phyloP scores from a whole-genome alignment of 1,284 basidiomycete species.

The Ganoderma lingzhi region DNA sequence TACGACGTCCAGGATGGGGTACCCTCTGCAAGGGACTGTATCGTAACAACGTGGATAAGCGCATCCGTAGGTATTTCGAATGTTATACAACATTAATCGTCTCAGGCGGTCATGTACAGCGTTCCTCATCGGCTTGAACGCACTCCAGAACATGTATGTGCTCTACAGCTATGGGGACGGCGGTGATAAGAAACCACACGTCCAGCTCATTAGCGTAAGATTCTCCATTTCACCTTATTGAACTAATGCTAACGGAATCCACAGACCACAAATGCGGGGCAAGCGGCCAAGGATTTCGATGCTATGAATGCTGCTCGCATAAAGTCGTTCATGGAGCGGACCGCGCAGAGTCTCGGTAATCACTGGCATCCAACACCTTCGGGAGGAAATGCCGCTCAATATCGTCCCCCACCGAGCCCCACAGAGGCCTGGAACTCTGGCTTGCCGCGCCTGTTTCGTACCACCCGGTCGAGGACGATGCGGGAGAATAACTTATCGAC shows the following conservation, averaged over 20 bases:
- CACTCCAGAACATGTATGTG: slow-evolving; percentile 14
- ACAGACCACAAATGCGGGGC: not conserved
- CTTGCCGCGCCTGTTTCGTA: not conserved
- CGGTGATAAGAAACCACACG: not conserved
- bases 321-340: not conserved
- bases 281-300: not conserved
- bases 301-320: not conserved
- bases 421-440: not conserved
- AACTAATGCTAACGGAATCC: not conserved
- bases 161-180: slow-evolving; percentile 12
- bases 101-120: not conserved
- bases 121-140: slow-evolving; percentile 22
- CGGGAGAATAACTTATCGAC: not conserved
- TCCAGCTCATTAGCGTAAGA: slow-evolving; percentile 20
- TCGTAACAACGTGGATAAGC: slow-evolving; percentile 9
- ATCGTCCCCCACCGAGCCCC: not conserved
- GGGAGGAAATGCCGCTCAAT: not conserved
- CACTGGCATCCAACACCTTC: not conserved
- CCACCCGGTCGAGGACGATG: not conserved
- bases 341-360: not conserved
- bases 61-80: slow-evolving; percentile 7
- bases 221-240: too few species aligned
- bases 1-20: slow-evolving; percentile 16
- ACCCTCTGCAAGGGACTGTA: slow-evolving; percentile 17
- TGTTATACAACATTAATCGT: not conserved